These are phyloP conservation scores for Bipolaris victoriae DNA, from an alignment of 2,329 filamentous ascomycete species.

Conservation along the genomic window DNA sequence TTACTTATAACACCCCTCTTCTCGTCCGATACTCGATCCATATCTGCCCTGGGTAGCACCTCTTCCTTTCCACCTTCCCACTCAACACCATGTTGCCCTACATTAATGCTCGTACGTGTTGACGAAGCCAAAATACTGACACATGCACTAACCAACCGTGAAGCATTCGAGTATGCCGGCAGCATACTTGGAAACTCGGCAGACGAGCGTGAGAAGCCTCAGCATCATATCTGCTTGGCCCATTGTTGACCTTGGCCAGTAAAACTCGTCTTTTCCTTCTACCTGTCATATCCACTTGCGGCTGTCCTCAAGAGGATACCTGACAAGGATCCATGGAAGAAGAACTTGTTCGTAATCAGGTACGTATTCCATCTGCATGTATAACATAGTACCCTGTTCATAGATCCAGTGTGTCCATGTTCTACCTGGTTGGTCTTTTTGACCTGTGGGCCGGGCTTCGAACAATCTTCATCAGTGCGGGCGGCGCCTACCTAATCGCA, in stretches of 20 bases:
- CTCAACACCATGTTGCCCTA: conserved; percentile 64
- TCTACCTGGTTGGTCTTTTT: conserved; percentile 93
- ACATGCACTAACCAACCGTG: background rate
- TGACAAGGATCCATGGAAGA: conserved; percentile 79
- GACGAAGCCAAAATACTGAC: background rate
- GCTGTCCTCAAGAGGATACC: conserved; percentile 88
- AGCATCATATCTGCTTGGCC: background rate
- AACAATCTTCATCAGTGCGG: conserved; percentile 79
- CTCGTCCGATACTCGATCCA: background rate
- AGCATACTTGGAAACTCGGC: conserved; percentile 65
- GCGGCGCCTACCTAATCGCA: conserved; percentile 81
- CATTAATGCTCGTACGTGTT: conserved; percentile 63
- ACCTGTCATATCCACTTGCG: conserved; percentile 90
- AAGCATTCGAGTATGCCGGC: conserved; percentile 67
- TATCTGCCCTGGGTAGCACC: background rate
- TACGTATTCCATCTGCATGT: conserved; percentile 45
- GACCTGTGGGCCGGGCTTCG: conserved; percentile 85
- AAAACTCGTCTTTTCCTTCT: conserved; percentile 88
- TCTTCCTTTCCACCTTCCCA: background rate
- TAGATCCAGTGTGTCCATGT: conserved; percentile 70
- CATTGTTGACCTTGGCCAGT: conserved; percentile 62
- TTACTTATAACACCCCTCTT: background rate
- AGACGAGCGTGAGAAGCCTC: conserved; percentile 63
- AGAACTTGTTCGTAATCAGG: conserved; percentile 87
- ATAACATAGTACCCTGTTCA: conserved; percentile 10